Conservation (phyloP, 805 yeast species). For the Clavispora fructus region DNA sequence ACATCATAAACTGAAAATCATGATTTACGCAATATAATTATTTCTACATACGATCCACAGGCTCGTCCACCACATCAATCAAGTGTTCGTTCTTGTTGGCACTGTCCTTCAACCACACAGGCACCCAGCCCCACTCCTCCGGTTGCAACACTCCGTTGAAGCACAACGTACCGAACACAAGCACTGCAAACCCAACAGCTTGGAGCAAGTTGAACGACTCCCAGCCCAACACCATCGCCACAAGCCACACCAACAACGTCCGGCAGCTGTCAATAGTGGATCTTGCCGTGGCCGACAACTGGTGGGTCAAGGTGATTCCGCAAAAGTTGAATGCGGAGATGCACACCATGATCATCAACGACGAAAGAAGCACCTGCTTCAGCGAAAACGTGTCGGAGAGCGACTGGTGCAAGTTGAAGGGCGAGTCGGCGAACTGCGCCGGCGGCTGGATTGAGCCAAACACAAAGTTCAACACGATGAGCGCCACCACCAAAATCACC, state of each 20-base stretch:
- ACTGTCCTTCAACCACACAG: slow-evolving; percentile 35
- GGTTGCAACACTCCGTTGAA: slow-evolving; percentile 67
- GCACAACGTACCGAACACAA: slow-evolving; percentile 68
- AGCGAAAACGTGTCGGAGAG: slow-evolving; percentile 44
- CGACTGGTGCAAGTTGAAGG: slow-evolving; percentile 52
- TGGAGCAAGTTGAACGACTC: slow-evolving; percentile 62
- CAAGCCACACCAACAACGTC: slow-evolving; percentile 69
- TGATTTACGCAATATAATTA: background rate
- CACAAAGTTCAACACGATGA: slow-evolving; percentile 40
- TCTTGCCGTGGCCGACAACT: slow-evolving; percentile 68
- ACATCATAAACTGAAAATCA: background rate
- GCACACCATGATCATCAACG: slow-evolving; percentile 63
- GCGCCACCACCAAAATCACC: slow-evolving; percentile 35
- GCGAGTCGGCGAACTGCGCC: slow-evolving; percentile 38
- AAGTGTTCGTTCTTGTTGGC: slow-evolving; percentile 12
- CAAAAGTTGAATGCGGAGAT: slow-evolving; percentile 69
- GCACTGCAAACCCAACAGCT: slow-evolving; percentile 53
- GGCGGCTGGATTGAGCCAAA: slow-evolving; percentile 30
- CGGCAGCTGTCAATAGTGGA: slow-evolving; percentile 77
- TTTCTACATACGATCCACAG: slow-evolving; percentile 20
- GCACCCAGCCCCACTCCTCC: slow-evolving; percentile 43
- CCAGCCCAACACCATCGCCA: slow-evolving; percentile 71
- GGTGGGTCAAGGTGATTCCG: slow-evolving; percentile 64
- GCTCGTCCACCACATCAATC: slow-evolving; percentile 26
- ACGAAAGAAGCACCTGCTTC: slow-evolving; percentile 42